Percentiles rank a stretch among this genome's conserved stretches.
Conservation (phyloP, 2,329 filamentous ascomycete genomes). For the Apiospora malaysiana region DNA sequence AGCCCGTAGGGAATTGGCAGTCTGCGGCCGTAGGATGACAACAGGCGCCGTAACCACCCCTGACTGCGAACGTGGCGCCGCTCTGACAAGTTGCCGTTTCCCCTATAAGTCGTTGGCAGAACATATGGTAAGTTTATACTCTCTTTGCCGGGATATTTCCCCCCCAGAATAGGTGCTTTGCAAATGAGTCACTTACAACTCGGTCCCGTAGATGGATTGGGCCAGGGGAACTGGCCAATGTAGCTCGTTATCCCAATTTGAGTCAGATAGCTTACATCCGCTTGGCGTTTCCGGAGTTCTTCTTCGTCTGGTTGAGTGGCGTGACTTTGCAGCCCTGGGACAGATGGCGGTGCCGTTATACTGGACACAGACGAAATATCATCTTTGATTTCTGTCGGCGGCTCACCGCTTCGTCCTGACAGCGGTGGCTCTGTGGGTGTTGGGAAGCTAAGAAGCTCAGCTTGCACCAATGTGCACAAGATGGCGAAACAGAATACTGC, state of each 20-base stretch:
- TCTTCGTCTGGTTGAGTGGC: background rate
- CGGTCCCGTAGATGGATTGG: background rate
- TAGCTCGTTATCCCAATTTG: background rate
- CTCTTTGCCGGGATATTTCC: too few species aligned
- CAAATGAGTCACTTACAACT: background rate
- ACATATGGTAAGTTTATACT: background rate
- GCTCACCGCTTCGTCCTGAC: background rate
- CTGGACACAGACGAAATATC: background rate
- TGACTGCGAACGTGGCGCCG: background rate
- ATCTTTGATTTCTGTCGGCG: background rate
- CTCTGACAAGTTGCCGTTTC: background rate
- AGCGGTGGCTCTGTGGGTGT: background rate
- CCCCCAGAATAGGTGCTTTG: too few species aligned
- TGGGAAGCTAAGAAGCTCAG: background rate
- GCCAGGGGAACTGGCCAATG: background rate
- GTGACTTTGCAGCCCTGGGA: background rate
- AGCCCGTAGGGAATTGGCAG: background rate
- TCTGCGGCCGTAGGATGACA: background rate
- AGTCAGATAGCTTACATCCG: background rate
- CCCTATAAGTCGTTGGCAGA: background rate
- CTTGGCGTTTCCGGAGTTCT: background rate
- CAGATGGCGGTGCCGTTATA: background rate
- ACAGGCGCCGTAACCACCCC: background rate
- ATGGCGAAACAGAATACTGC: background rate
- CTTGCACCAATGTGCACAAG: background rate